Percentiles rank a stretch among this genome's conserved stretches.
Conservation (phyloP, 164 flowering plant species). For the Nelumbo lutea region DNA sequence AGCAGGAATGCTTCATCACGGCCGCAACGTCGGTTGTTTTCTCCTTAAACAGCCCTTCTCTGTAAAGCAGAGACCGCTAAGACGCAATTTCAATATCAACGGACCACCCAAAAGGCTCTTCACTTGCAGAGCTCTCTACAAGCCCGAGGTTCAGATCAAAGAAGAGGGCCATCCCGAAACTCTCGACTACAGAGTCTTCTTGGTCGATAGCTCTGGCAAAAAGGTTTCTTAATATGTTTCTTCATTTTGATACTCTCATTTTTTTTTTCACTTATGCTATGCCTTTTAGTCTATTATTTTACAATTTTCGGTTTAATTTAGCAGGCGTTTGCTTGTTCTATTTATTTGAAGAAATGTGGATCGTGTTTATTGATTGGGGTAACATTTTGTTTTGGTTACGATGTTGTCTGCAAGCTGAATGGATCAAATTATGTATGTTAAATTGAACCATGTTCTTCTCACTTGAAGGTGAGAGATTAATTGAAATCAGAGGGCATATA, state of each 20-base stretch:
- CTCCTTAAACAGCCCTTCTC: conserved; percentile 20
- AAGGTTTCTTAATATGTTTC: conserved; percentile 37
- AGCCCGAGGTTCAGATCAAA: conserved; percentile 52
- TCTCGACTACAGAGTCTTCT: conserved; percentile 80
- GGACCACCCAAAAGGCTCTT: conserved; percentile 27
- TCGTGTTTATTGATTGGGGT: neutral
- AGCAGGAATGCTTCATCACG: conserved; percentile 8
- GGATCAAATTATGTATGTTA: neutral
- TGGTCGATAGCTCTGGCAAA: conserved; percentile 64
- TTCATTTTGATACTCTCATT: neutral
- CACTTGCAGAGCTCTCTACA: conserved; percentile 59
- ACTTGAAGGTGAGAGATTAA: neutral
- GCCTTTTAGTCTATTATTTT: neutral
- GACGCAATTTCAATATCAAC: conserved; percentile 11
- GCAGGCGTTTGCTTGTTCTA: too few species aligned
- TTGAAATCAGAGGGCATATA: neutral
- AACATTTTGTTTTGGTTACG: too few species aligned
- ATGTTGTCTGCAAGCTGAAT: too few species aligned
- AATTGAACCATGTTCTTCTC: neutral
- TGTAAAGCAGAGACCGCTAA: neutral
- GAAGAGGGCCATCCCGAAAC: conserved; percentile 86
- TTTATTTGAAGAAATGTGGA: neutral
- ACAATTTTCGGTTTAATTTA: too few species aligned
- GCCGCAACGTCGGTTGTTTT: conserved; percentile 23
- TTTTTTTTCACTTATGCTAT: neutral